Percentiles rank a stretch among this genome's conserved stretches.
Evolutionary conservation across 1,284 basidiomycete species (phyloP).

Genomic region (Dichomitus squalens): DNA sequence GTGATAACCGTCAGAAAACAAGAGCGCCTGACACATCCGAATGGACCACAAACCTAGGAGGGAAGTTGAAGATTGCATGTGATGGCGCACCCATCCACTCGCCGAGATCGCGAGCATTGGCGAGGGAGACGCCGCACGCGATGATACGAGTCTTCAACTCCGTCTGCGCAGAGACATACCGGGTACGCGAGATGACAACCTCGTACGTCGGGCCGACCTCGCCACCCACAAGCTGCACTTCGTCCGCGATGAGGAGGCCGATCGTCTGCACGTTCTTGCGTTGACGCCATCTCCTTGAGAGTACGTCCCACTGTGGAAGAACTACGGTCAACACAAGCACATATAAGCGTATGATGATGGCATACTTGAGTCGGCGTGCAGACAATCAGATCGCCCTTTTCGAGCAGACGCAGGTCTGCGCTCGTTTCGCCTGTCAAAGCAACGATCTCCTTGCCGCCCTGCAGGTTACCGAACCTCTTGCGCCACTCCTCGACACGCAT

Average conservation of each 20-base stretch:
- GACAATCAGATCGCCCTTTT: slow-evolving; percentile 91
- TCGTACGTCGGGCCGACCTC: slow-evolving; percentile 97
- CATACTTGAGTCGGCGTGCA: slow-evolving; percentile 85
- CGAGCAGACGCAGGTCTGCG: slow-evolving; percentile 87
- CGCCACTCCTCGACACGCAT: slow-evolving; percentile 89
- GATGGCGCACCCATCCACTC: slow-evolving; percentile 97
- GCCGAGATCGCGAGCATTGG: slow-evolving; percentile 95
- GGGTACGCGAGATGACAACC: slow-evolving; percentile 90
- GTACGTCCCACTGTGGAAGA: slow-evolving; percentile 83
- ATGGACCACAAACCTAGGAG: slow-evolving; percentile 65
- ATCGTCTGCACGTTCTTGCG: slow-evolving; percentile 96
- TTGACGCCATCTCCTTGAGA: slow-evolving; percentile 96
- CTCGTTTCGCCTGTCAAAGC: slow-evolving; percentile 95
- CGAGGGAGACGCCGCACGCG: slow-evolving; percentile 91
- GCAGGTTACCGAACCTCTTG: slow-evolving; percentile 78
- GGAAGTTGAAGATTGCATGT: slow-evolving; percentile 97
- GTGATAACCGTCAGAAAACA: slow-evolving; percentile 6
- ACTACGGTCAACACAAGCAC: slow-evolving; percentile 13
- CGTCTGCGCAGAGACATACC: slow-evolving; percentile 96
- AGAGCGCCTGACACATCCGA: neutral
- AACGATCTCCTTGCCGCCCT: slow-evolving; percentile 92
- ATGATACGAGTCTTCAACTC: slow-evolving; percentile 91
- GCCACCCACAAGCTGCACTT: slow-evolving; percentile 91
- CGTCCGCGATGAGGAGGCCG: slow-evolving; percentile 92
- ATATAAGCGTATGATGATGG: neutral